phyloP scores from a whole-genome alignment of 2,329 filamentous ascomycete genomes.

The Ophioceras dolichostomum region DNA sequence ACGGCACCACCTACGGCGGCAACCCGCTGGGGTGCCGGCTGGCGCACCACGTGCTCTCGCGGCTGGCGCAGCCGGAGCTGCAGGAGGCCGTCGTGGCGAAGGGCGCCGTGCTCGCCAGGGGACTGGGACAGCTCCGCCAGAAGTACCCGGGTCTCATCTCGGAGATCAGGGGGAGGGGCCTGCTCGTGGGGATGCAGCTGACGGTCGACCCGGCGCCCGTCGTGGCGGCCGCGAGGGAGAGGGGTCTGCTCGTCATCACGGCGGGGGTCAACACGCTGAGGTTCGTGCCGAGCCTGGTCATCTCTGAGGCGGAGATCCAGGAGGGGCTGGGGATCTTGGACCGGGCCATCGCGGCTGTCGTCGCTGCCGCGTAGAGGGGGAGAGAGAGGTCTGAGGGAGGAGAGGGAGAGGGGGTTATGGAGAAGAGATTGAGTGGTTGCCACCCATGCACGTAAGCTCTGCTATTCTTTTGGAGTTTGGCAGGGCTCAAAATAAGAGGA shows the following conservation, averaged over 20 bases:
- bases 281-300: conserved; percentile 78
- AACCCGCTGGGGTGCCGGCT: conserved; percentile 79
- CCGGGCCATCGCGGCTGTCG: conserved; percentile 40
- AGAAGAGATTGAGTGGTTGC: no score
- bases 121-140: conserved; percentile 32
- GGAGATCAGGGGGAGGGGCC: conserved; percentile 70
- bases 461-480: no score
- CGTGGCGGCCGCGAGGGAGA: conserved; percentile 74
- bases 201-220: conserved; percentile 59
- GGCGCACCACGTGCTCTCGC: conserved; percentile 72
- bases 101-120: conserved; percentile 32
- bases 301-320: conserved; percentile 70
- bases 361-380: no score
- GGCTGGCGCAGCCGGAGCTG: conserved; percentile 59
- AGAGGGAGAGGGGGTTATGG: no score
- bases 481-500: no score
- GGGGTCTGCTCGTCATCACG: conserved; percentile 81
- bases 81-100: conserved; percentile 60
- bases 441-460: no score
- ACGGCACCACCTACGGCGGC: conserved; percentile 89
- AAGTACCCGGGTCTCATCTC: conserved; percentile 56
- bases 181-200: conserved; percentile 82
- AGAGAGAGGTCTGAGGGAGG: no score
- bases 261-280: conserved; percentile 85
- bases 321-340: conserved; percentile 66